Conservation (phyloP, 331 rosid genomes). For the Stylosanthes scabra region DNA sequence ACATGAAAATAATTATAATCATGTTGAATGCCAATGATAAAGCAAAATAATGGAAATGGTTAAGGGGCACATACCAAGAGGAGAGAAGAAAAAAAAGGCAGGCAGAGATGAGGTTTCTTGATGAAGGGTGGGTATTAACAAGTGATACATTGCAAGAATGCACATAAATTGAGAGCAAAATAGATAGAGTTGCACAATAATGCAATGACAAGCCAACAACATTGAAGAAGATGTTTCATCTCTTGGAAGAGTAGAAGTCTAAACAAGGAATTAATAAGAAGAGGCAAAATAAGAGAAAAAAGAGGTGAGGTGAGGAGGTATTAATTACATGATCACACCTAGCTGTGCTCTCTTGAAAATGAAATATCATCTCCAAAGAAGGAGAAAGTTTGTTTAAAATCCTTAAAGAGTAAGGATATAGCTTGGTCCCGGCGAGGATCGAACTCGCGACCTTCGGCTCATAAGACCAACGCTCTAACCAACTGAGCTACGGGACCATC, state of each 20-base stretch:
- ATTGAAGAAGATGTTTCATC: slow-evolving; percentile 64
- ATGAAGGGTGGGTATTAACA: slow-evolving; percentile 37
- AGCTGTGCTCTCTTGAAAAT: slow-evolving; percentile 38
- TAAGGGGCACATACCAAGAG: slow-evolving; percentile 36
- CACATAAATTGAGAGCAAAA: slow-evolving; percentile 35
- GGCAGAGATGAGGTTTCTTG: slow-evolving; percentile 11
- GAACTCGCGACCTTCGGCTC: slow-evolving; percentile 86
- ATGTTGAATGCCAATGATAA: slow-evolving; percentile 7
- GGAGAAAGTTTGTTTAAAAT: slow-evolving; percentile 30
- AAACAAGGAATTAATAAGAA: not conserved
- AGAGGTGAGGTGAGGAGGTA: slow-evolving; percentile 35
- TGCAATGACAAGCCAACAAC: slow-evolving; percentile 58
- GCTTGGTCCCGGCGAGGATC: slow-evolving; percentile 67
- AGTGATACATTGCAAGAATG: slow-evolving; percentile 47
- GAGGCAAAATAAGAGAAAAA: not conserved
- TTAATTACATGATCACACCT: slow-evolving; percentile 39
- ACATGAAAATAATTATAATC: slow-evolving; percentile 14
- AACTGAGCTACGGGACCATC: slow-evolving; percentile 31
- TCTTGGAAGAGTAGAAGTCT: slow-evolving; percentile 57
- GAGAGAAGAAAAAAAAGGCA: slow-evolving; percentile 11
- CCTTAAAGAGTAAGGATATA: not conserved
- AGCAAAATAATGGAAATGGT: slow-evolving; percentile 31
- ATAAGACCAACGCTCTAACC: slow-evolving; percentile 70
- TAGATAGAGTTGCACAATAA: slow-evolving; percentile 27
- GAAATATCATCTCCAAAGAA: slow-evolving; percentile 13